Conservation (phyloP, 1,284 basidiomycete species). For the Rhizoctonia solani region DNA sequence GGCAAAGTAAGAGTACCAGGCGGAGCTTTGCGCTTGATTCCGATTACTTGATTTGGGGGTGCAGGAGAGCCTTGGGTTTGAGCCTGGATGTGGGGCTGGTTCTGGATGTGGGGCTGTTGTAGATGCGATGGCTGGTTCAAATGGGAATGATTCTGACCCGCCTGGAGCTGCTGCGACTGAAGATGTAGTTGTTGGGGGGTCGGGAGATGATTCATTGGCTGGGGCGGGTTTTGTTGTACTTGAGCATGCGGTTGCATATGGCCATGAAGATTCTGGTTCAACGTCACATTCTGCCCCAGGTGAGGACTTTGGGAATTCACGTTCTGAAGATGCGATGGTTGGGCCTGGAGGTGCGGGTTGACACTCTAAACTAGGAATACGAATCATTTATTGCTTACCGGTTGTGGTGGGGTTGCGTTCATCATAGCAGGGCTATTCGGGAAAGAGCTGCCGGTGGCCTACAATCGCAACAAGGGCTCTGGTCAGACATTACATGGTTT, state of each 20-base stretch:
- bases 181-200: slow-evolving; percentile 26
- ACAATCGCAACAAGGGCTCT: neutral
- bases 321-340: neutral
- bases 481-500: neutral
- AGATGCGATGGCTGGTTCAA: too few species aligned
- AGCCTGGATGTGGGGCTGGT: neutral
- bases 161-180: slow-evolving; percentile 22
- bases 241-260: neutral
- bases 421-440: slow-evolving; percentile 22
- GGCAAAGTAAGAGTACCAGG: slow-evolving; percentile 15
- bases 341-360: neutral
- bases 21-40: slow-evolving; percentile 28
- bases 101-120: neutral
- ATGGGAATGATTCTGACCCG: neutral
- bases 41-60: slow-evolving; percentile 15
- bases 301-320: neutral
- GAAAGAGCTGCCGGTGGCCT: slow-evolving; percentile 10
- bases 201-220: neutral
- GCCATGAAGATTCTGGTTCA: neutral
- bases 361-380: neutral
- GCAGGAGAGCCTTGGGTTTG: slow-evolving; percentile 14
- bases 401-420: slow-evolving; percentile 25
- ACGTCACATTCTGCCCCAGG: neutral
- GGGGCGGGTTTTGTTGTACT: neutral
- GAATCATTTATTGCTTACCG: neutral